Base-by-base conservation (phyloP, 2,329 filamentous ascomycete species). In the Dactylonectria estremocensis region DNA sequence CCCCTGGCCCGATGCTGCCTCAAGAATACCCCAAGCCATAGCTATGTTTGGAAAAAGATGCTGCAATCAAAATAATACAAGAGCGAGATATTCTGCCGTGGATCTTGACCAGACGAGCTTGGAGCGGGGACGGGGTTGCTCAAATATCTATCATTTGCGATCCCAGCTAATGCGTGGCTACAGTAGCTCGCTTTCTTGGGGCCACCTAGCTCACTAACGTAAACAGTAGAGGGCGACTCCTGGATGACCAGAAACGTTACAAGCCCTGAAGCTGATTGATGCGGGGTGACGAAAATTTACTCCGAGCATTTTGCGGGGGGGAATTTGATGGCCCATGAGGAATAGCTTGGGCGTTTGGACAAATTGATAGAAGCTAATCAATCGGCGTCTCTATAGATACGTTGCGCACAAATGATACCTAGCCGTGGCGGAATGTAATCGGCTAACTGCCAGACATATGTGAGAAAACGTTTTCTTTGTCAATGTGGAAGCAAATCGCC, bases 11-110 rank as follows among this genome's bases (percentile, higher is more conserved):
- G 31, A 40, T 55, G 52, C 5, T 28, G 28, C 20, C 13, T 55
- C 52, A 13, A 55, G 52, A 40, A 55, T 55, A 8, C 52, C 52
- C 52, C 10, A 43, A 40, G 31, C n/a, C 52, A 55, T 55, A 4
- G 33, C 10, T 37, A 10, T 40, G 52, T 24, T 24, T 40, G n/a
- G 33, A 22, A 28, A 55, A 14, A 49, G 46, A 49, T 4, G 2
- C 24, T 49, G 22, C 13, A 28, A 49, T 49, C 11, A 31, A 49
- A n/a, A 49, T 43, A 7, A 55, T 43, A n/a, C 33, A 43, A 55
- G 20, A 22, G 33, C 11, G 4, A n/a, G 18, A 43, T 37, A 14
- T 2, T 55, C 28, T 37, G 52, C 14, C 6, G 2, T 49, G 22
- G 5, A 49, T 16, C 11, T 49, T 49, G 46, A 49, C 5, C 7